Base-by-base conservation (phyloP, 805 yeast species). In the Scheffersomyces lignosus region DNA sequence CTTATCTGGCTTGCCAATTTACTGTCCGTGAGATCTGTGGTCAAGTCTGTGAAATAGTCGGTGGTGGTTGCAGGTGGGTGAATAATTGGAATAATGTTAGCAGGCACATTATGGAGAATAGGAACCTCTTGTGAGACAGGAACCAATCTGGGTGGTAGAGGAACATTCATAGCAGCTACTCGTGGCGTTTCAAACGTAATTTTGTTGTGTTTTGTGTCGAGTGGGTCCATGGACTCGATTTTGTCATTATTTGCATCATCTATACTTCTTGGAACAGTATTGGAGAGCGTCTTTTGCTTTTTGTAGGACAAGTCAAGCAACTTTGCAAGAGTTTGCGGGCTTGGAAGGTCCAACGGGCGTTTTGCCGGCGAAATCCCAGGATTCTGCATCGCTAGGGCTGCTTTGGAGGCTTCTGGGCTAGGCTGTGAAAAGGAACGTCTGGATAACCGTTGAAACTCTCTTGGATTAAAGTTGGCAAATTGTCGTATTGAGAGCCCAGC, bases 31-130 rank as follows among this genome's bases (percentile, higher is more conserved):
- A 39, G 36, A 24, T 42, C 45, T 5, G 47, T 31, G 10, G 37
- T 36, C 22, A 63, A 44, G 40, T 69, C 73, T 10, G 66, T 51
- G 44, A 62, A 68, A 45, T 64, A 68, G 43, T 67, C 70, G 10
- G 40, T 17, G 3, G 45, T 44, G n/a, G 40, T 40, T 20, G 56
- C 48, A n/a, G 70, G 66, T 10, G 49, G 45, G n/a, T 53, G 46
- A n/a, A 69, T 41, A 4, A 69, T 53, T 3, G 74, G 73, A 6
- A 66, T 33, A 14, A 60, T 56, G n/a, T 46, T 44, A 13, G 60
- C 49, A 1, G 74, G 74, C n/a, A 64, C 55, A 9, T 62, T 52
- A 38, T 69, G 70, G 15, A 62, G 41, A 17, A 56, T 36, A 6
- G 66, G 55, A 18, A 32, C 22, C 14, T 4, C 14, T 36, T 20